Percentiles rank a stretch among this genome's conserved stretches.
Evolutionary conservation across 2,329 filamentous ascomycete genomes (phyloP).

Genomic region (Hawksworthiomyces lignivorus): DNA sequence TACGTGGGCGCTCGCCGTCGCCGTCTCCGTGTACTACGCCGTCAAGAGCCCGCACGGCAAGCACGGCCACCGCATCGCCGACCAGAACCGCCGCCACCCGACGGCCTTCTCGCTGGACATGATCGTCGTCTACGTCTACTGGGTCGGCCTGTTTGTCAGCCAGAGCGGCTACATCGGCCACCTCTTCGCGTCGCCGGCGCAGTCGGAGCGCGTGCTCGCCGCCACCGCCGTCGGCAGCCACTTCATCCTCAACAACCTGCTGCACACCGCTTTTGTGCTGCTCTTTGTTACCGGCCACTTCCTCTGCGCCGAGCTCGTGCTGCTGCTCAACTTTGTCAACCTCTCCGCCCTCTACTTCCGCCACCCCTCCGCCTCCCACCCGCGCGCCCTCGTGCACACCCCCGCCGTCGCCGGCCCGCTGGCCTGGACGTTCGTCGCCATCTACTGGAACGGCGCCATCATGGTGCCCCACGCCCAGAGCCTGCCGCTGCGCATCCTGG

Average conservation of each 20-base stretch:
- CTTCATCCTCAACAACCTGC: constrained; percentile 79
- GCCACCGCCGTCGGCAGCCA: constrained; percentile 74
- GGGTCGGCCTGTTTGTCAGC: constrained; percentile 66
- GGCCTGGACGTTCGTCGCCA: constrained; percentile 76
- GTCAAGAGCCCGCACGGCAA: constrained; percentile 57
- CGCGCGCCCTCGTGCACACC: constrained; percentile 56
- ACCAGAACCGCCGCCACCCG: constrained; percentile 56
- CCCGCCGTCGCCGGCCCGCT: constrained; percentile 70
- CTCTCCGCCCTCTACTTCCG: constrained; percentile 73
- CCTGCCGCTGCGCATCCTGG: constrained; percentile 67
- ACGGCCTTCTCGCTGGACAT: constrained; percentile 72
- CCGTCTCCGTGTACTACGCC: constrained; percentile 69
- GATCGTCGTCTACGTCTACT: constrained; percentile 62
- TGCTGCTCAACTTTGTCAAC: constrained; percentile 78
- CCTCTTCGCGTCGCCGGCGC: constrained; percentile 55
- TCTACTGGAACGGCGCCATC: constrained; percentile 85
- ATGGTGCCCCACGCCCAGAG: constrained; percentile 62
- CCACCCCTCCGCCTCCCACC: constrained; percentile 59
- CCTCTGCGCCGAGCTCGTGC: constrained; percentile 65
- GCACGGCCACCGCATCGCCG: constrained; percentile 60
- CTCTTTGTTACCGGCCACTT: constrained; percentile 74
- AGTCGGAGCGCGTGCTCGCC: constrained; percentile 53
- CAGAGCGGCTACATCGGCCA: constrained; percentile 70
- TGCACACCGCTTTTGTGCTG: constrained; percentile 75
- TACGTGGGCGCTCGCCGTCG: constrained; percentile 66